These are phyloP conservation scores for Nemania bipapillata DNA, from an alignment of 2,329 filamentous ascomycete genomes.

Conservation along the genomic window DNA sequence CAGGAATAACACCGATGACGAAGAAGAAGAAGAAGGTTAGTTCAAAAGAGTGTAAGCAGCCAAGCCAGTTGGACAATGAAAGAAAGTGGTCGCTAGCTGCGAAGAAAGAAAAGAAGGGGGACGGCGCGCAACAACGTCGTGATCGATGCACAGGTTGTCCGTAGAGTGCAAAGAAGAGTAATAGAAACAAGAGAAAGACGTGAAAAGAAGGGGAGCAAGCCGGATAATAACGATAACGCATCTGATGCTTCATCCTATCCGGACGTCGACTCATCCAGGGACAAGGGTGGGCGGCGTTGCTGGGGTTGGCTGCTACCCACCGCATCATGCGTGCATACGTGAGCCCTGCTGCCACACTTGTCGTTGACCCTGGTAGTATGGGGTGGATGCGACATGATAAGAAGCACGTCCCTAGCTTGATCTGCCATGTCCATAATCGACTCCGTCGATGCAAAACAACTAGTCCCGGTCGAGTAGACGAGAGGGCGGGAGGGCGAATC, in stretches of 20 bases:
- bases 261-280: slow-evolving; percentile 51
- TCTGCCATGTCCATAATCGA: slow-evolving; percentile 48
- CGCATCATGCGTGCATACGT: slow-evolving; percentile 49
- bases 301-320: slow-evolving; percentile 50
- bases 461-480: slow-evolving; percentile 38
- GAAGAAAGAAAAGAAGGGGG: slow-evolving; percentile 55
- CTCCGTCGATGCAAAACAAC: slow-evolving; percentile 48
- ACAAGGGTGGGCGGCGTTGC: slow-evolving; percentile 50
- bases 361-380: slow-evolving; percentile 48
- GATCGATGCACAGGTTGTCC: slow-evolving; percentile 46
- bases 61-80: slow-evolving; percentile 66
- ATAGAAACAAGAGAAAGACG: slow-evolving; percentile 52
- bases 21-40: slow-evolving; percentile 46
- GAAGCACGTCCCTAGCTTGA: slow-evolving; percentile 53
- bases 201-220: slow-evolving; percentile 48
- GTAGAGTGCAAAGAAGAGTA: slow-evolving; percentile 54
- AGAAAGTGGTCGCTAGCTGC: slow-evolving; percentile 58
- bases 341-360: slow-evolving; percentile 57
- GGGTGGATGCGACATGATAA: slow-evolving; percentile 52
- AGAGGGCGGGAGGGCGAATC: slow-evolving; percentile 29
- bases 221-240: slow-evolving; percentile 55
- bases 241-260: slow-evolving; percentile 51
- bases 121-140: slow-evolving; percentile 51
- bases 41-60: slow-evolving; percentile 67
- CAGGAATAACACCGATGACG: slow-evolving; percentile 53